Conservation (phyloP, 352 stramenopile species). For the Pythium scleroteichum region DNA sequence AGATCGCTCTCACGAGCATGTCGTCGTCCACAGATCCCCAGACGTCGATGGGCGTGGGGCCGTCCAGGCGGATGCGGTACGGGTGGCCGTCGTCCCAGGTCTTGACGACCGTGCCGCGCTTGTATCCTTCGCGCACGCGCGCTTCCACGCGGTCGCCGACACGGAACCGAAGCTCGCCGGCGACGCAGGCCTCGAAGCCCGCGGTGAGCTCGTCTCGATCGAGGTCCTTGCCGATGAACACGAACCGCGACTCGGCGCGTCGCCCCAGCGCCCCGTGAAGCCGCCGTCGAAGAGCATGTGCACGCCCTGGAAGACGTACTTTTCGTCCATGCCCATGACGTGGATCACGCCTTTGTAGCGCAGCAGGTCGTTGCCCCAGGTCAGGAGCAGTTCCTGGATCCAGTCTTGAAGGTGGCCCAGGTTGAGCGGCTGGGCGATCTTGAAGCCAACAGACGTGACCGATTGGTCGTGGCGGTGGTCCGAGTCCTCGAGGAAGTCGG, state of each 20-base stretch:
- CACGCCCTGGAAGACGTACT: conserved; percentile 96
- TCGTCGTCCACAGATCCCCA: conserved; percentile 49
- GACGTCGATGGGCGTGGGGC: conserved; percentile 30
- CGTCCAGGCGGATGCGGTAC: conserved; percentile 44
- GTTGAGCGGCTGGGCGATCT: conserved; percentile 61
- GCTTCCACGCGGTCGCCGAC: conserved; percentile 47
- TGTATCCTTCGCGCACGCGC: conserved; percentile 40
- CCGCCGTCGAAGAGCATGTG: conserved; percentile 96
- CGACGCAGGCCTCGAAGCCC: conserved; percentile 47
- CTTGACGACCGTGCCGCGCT: conserved; percentile 38
- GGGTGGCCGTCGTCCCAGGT: conserved; percentile 55
- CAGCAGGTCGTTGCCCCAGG: conserved; percentile 90
- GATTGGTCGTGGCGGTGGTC: conserved; percentile 44
- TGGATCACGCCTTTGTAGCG: conserved; percentile 93
- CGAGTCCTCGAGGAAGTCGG: conserved; percentile 48
- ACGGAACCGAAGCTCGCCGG: conserved; percentile 38
- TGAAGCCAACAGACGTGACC: conserved; percentile 48
- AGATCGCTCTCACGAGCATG: conserved; percentile 26
- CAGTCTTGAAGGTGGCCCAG: conserved; percentile 94
- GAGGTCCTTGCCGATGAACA: conserved; percentile 94
- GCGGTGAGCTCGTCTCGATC: conserved; percentile 57
- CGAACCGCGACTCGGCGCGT: conserved; percentile 90
- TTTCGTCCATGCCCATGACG: conserved; percentile 91
- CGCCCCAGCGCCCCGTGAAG: conserved; percentile 81
- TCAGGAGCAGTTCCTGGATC: conserved; percentile 92